Percentiles rank a stretch among this genome's conserved stretches.
Conservation (phyloP, 2,329 filamentous ascomycete genomes). For the Cladorrhinum sp. region DNA sequence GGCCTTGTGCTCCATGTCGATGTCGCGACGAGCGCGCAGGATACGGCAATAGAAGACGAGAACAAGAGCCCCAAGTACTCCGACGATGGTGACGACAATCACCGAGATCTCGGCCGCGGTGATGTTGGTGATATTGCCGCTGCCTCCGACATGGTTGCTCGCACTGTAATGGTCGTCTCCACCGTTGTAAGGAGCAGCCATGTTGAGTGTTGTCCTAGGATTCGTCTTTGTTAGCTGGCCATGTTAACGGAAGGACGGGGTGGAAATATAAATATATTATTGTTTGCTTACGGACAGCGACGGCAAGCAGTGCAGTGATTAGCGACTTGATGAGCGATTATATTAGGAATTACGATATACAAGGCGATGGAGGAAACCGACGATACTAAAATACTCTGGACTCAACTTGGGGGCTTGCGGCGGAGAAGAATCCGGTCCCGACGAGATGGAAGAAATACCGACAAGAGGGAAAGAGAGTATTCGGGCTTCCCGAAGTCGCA, state of each 20-base stretch:
- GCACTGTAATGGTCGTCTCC: conserved; percentile 5
- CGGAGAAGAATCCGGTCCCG: not conserved
- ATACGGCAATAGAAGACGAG: conserved; percentile 21
- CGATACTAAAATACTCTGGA: no score
- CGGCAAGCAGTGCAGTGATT: no score
- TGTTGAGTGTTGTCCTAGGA: not conserved
- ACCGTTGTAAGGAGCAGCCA: conserved; percentile 14
- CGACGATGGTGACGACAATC: conserved; percentile 16
- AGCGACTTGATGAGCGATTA: no score
- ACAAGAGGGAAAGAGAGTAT: not conserved
- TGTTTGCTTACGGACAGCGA: not conserved
- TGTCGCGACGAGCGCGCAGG: conserved; percentile 16
- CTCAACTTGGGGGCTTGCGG: no score
- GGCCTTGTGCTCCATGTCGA: conserved; percentile 17
- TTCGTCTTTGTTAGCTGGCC: no score
- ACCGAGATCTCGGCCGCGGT: conserved; percentile 19
- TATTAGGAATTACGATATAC: not conserved
- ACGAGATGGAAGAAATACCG: not conserved
- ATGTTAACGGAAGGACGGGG: no score
- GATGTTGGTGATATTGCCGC: conserved; percentile 7
- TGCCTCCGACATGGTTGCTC: conserved; percentile 6
- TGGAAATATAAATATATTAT: no score
- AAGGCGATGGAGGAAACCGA: no score
- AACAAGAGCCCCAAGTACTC: conserved; percentile 12
- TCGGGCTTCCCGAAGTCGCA: no score